Evolutionary conservation across 2,329 filamentous ascomycete species (phyloP).

Genomic region (Zasmidium citrigriseum): DNA sequence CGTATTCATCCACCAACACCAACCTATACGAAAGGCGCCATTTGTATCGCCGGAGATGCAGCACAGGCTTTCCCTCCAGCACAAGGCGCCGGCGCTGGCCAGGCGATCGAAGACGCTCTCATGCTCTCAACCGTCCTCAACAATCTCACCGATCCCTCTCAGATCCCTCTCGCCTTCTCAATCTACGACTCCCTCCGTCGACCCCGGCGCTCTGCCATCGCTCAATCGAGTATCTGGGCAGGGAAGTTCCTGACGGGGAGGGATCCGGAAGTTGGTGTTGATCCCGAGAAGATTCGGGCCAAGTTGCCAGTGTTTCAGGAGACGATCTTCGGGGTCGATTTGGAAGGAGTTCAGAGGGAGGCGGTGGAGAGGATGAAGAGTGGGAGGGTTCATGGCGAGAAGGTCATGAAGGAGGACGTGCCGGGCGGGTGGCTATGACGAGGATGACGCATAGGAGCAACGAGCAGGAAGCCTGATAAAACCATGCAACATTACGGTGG

Average conservation of each 20-base stretch:
- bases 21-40: constrained; percentile 8
- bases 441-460: too few relatives aligned
- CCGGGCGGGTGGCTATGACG: not conserved
- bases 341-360: not conserved
- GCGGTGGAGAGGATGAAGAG: not conserved
- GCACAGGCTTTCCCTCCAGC: constrained; percentile 20
- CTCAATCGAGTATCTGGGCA: constrained; percentile 6
- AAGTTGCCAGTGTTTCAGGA: not conserved
- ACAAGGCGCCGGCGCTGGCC: constrained; percentile 21
- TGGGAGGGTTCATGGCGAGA: not conserved
- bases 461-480: too few relatives aligned
- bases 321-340: not conserved
- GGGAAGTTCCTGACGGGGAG: constrained; percentile 2
- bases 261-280: constrained; percentile 1
- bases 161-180: constrained; percentile 38
- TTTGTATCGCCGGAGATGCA: constrained; percentile 18
- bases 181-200: constrained; percentile 16
- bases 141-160: constrained; percentile 35
- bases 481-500: not conserved
- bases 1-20: constrained; percentile 7
- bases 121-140: constrained; percentile 45
- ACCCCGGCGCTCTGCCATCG: constrained; percentile 9
- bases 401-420: too few relatives aligned
- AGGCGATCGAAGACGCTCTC: constrained; percentile 24
- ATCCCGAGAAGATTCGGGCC: not conserved